Conservation (phyloP, 805 yeast species). For the Ogataea trehalophila region DNA sequence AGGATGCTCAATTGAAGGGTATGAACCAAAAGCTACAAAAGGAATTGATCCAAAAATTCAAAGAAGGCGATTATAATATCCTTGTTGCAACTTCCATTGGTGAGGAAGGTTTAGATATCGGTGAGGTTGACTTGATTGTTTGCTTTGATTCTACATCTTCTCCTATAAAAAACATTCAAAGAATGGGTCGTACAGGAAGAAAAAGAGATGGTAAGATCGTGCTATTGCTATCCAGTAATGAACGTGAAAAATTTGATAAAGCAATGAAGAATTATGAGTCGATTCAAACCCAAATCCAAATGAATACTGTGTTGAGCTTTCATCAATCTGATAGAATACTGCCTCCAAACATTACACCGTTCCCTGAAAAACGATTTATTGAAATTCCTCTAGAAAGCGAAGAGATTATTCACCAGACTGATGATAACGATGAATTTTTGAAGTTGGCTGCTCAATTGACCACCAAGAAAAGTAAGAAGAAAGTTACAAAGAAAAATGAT, state of each 20-base stretch:
- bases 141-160: slow-evolving; percentile 92
- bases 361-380: slow-evolving; percentile 50
- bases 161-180: slow-evolving; percentile 87
- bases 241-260: slow-evolving; percentile 70
- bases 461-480: slow-evolving; percentile 36
- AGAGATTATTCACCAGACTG: slow-evolving; percentile 35
- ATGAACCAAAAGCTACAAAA: slow-evolving; percentile 91
- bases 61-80: slow-evolving; percentile 66
- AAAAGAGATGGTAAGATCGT: slow-evolving; percentile 83
- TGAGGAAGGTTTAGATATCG: slow-evolving; percentile 97
- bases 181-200: slow-evolving; percentile 99
- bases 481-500: slow-evolving; percentile 3
- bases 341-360: slow-evolving; percentile 54
- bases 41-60: slow-evolving; percentile 68
- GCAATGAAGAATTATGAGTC: slow-evolving; percentile 80
- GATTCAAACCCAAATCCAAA: slow-evolving; percentile 65
- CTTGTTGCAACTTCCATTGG: slow-evolving; percentile 96
- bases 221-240: slow-evolving; percentile 70
- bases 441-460: slow-evolving; percentile 63
- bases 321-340: slow-evolving; percentile 59
- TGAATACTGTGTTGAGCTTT: slow-evolving; percentile 39
- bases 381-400: slow-evolving; percentile 69
- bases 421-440: slow-evolving; percentile 56
- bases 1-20: slow-evolving; percentile 71
- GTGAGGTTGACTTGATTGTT: slow-evolving; percentile 91